Conservation (phyloP, 441 rosid genomes). For the Melastoma candidum region DNA sequence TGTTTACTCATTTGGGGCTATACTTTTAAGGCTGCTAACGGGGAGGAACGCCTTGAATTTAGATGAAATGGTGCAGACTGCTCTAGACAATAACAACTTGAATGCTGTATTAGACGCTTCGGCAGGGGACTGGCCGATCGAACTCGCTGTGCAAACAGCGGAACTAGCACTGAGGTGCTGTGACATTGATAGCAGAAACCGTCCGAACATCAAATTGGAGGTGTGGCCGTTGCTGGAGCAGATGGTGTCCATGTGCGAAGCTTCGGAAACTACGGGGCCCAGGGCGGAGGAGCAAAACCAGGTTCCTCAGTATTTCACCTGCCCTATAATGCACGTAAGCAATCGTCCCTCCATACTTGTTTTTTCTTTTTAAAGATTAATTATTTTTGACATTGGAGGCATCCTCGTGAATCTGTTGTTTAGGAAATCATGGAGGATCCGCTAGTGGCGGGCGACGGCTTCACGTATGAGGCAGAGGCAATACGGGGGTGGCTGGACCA, state of each 20-base stretch:
- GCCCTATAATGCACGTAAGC: constrained; percentile 84
- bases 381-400: too few relatives aligned
- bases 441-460: constrained; percentile 6
- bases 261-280: constrained; percentile 36
- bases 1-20: constrained; percentile 10
- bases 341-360: too few relatives aligned
- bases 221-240: constrained; percentile 92
- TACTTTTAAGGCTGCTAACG: constrained; percentile 6
- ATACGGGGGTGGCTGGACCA: constrained; percentile 7
- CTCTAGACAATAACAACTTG: not conserved
- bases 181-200: constrained; percentile 52
- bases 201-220: constrained; percentile 77
- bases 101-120: constrained; percentile 18
- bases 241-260: constrained; percentile 88
- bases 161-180: constrained; percentile 81
- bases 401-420: too few relatives aligned
- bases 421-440: constrained; percentile 14
- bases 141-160: constrained; percentile 86
- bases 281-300: constrained; percentile 52
- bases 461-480: constrained; percentile 11
- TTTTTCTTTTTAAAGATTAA: too few relatives aligned
- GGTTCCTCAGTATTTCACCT: constrained; percentile 74
- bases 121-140: constrained; percentile 98
- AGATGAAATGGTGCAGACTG: not conserved
- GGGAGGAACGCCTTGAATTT: not conserved